Percentiles rank a stretch among this genome's conserved stretches.
Conservation (phyloP, 1,284 basidiomycete genomes). For the Naganishia albida region DNA sequence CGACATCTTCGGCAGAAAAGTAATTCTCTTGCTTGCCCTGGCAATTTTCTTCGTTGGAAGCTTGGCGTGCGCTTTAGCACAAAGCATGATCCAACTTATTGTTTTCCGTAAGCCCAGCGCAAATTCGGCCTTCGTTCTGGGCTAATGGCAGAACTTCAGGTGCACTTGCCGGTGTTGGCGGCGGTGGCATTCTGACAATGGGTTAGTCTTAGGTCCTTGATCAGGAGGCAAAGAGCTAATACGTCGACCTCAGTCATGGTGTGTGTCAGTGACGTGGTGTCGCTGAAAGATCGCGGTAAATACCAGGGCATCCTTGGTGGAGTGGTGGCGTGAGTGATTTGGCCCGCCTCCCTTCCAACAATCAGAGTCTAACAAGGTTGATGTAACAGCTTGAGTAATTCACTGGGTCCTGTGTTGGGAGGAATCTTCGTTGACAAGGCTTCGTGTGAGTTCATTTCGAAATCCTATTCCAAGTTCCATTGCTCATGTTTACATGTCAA, state of each 20-base stretch:
- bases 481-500: neutral
- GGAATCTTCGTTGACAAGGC: constrained; percentile 49
- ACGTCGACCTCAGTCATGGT: constrained; percentile 24
- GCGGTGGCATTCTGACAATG: constrained; percentile 50
- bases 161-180: constrained; percentile 44
- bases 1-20: constrained; percentile 76
- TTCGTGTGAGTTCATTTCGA: constrained; percentile 23
- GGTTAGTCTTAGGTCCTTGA: constrained; percentile 2
- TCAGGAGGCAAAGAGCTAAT: neutral
- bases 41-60: constrained; percentile 61
- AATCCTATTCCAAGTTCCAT: neutral
- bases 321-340: constrained; percentile 43
- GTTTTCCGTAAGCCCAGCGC: constrained; percentile 61
- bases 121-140: neutral
- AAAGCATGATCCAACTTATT: constrained; percentile 69
- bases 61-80: constrained; percentile 60
- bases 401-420: constrained; percentile 52
- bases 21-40: constrained; percentile 63
- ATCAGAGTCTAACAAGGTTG: neutral
- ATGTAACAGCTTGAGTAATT: constrained; percentile 40
- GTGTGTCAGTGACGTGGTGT: constrained; percentile 48
- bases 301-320: constrained; percentile 53
- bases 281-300: constrained; percentile 54
- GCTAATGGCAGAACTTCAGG: constrained; percentile 15
- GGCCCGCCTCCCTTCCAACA: neutral